Evolutionary conservation across 2,329 filamentous ascomycete species (phyloP).

Genomic region (Fusarium compactum): DNA sequence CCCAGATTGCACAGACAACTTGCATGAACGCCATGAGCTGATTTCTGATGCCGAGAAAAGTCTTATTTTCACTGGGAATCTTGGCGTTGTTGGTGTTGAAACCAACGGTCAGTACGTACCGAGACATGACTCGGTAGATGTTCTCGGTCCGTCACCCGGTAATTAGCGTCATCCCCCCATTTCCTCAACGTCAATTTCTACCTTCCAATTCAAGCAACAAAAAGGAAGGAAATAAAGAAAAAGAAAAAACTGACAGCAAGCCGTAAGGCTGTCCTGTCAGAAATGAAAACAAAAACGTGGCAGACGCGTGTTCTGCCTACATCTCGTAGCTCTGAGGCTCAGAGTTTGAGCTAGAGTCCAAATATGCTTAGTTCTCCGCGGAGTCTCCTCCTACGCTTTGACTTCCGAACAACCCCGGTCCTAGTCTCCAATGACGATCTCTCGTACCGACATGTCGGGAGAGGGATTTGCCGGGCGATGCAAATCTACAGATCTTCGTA

Average conservation of each 20-base stretch:
- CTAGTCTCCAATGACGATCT: not conserved
- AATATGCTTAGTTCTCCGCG: not conserved
- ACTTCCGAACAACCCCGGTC: slow-evolving; percentile 7
- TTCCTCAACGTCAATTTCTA: not conserved
- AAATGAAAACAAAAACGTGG: not conserved
- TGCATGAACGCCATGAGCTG: not conserved
- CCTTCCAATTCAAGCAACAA: not conserved
- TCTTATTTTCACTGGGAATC: too few species aligned
- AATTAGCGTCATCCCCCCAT: not conserved
- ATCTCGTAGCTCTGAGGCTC: not conserved
- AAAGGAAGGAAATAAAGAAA: not conserved
- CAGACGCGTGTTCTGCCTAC: not conserved
- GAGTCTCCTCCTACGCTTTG: not conserved
- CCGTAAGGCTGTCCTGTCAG: not conserved
- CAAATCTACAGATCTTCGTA: not conserved
- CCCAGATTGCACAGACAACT: not conserved
- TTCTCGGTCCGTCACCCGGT: not conserved
- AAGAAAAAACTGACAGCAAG: not conserved
- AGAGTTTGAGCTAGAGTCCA: not conserved
- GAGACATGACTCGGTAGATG: not conserved
- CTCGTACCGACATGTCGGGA: slow-evolving; percentile 1
- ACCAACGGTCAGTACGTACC: not conserved
- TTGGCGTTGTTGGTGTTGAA: not conserved
- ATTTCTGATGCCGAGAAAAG: not conserved
- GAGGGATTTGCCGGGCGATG: slow-evolving; percentile 5